Percentiles rank a stretch among this genome's conserved stretches.
phyloP scores from a whole-genome alignment of 2,329 filamentous ascomycete species.

The Aspergillus vadensis region DNA sequence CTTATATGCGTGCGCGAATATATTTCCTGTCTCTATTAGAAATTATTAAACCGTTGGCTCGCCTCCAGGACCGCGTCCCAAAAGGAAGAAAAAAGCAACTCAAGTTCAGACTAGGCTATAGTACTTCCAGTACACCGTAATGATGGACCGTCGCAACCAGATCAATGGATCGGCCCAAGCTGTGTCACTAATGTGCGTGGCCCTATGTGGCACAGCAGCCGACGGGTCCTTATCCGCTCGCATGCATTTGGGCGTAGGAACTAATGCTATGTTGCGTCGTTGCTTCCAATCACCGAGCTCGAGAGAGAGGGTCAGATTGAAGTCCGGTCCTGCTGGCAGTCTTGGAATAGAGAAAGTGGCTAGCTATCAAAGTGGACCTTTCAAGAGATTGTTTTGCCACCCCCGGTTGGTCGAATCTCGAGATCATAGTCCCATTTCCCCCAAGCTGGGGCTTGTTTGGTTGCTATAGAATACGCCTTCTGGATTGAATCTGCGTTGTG shows the following conservation, averaged over 20 bases:
- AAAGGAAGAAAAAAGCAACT: constrained; percentile 12
- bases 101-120: background rate
- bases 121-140: constrained; percentile 11
- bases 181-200: constrained; percentile 21
- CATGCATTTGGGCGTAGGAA: constrained; percentile 20
- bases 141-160: constrained; percentile 13
- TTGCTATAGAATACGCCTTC: background rate
- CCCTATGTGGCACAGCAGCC: constrained; percentile 18
- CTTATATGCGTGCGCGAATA: constrained; percentile 14
- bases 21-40: constrained; percentile 1
- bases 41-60: background rate
- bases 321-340: background rate
- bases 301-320: background rate
- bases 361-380: background rate
- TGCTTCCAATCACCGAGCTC: constrained; percentile 2
- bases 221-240: constrained; percentile 19
- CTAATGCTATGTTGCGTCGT: constrained; percentile 22
- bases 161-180: constrained; percentile 15
- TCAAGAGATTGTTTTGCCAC: background rate
- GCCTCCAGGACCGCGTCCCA: background rate
- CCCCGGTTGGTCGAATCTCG: background rate
- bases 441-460: background rate
- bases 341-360: background rate
- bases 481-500: background rate
- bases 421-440: background rate